Percentiles rank a stretch among this genome's conserved stretches.
Evolutionary conservation across 1,284 basidiomycete species (phyloP).

Genomic region (Microbotryum lychnidis-dioicae): DNA sequence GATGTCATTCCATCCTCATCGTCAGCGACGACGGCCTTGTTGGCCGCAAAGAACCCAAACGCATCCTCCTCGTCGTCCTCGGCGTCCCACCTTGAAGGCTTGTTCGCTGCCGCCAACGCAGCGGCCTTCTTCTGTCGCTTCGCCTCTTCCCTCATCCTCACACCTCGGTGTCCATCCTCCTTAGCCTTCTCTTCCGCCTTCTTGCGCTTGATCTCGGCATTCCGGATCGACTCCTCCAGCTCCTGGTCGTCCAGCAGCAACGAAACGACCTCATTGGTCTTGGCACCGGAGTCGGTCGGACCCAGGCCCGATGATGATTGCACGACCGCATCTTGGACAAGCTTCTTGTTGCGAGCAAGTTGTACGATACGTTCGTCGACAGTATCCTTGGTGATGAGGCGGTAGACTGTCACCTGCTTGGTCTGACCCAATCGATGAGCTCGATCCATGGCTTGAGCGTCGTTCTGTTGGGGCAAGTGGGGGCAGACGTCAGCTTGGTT

Average conservation of each 20-base stretch:
- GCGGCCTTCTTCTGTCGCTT: constrained; percentile 7
- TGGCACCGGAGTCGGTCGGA: constrained; percentile 51
- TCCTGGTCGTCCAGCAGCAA: constrained; percentile 89
- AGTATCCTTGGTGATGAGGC: constrained; percentile 90
- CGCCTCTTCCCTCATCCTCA: constrained; percentile 18
- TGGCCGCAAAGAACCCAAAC: background rate
- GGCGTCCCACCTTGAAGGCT: constrained; percentile 8
- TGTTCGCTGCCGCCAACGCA: constrained; percentile 2
- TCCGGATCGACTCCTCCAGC: constrained; percentile 30
- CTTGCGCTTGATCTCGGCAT: constrained; percentile 41
- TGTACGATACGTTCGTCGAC: constrained; percentile 98
- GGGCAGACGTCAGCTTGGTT: background rate
- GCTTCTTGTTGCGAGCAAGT: constrained; percentile 55
- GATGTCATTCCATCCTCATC: too few species aligned
- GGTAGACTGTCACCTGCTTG: constrained; percentile 96
- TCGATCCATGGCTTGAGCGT: constrained; percentile 99
- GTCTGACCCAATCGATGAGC: constrained; percentile 98
- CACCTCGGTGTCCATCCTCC: constrained; percentile 20
- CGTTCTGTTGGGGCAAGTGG: constrained; percentile 49
- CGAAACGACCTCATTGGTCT: constrained; percentile 94
- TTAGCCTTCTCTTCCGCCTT: constrained; percentile 38
- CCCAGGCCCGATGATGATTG: constrained; percentile 61
- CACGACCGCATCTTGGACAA: constrained; percentile 95
- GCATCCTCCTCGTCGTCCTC: constrained; percentile 29
- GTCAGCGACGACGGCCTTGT: too few species aligned